Evolutionary conservation across 345 rosid genomes (phyloP).

Genomic region (Arabis hirsuta): DNA sequence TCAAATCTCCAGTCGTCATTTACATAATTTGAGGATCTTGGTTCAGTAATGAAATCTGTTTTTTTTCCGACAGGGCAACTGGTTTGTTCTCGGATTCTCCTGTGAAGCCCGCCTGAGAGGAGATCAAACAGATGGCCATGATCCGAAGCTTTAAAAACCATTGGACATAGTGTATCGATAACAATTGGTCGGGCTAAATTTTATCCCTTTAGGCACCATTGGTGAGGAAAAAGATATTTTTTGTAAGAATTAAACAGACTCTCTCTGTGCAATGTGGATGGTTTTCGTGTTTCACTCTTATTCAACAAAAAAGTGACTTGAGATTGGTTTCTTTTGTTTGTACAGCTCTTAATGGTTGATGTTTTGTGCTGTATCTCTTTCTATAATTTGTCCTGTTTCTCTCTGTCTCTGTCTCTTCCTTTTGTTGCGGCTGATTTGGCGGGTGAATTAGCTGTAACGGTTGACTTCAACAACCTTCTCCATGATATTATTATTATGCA

Average conservation of each 20-base stretch:
- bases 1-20: not conserved
- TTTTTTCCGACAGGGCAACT: conserved; percentile 57
- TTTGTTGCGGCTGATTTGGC: conserved; percentile 38
- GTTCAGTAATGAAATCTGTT: conserved; percentile 8
- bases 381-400: conserved; percentile 26
- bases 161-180: conserved; percentile 23
- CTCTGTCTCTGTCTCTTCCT: conserved; percentile 33
- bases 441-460: conserved; percentile 35
- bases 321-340: conserved; percentile 11
- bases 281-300: conserved; percentile 21
- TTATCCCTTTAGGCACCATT: not conserved
- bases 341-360: conserved; percentile 23
- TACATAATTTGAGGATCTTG: not conserved
- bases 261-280: conserved; percentile 23
- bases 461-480: conserved; percentile 30
- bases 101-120: conserved; percentile 1
- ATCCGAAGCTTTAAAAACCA: conserved; percentile 19
- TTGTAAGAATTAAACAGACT: conserved; percentile 25
- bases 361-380: conserved; percentile 36
- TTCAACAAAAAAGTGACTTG: conserved; percentile 20
- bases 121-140: conserved; percentile 24
- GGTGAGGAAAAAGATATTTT: not conserved
- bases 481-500: not conserved
- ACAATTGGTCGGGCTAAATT: conserved; percentile 14
- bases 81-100: conserved; percentile 42